Conservation (phyloP, 2,329 filamentous ascomycete species). For the Cordyceps militaris region DNA sequence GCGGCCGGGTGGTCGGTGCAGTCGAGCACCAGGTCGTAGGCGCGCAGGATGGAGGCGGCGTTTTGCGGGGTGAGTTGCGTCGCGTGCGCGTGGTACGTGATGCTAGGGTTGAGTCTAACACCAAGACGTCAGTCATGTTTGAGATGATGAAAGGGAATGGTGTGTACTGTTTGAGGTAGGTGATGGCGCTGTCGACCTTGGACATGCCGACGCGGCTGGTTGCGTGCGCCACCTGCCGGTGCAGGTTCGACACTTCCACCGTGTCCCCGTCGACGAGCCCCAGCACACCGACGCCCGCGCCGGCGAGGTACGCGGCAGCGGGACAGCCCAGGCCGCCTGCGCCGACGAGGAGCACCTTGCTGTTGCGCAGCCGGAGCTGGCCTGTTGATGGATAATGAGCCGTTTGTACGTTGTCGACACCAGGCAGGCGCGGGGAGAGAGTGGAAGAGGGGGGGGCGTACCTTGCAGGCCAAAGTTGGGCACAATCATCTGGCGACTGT, state of each 20-base stretch:
- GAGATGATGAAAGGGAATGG: constrained; percentile 2
- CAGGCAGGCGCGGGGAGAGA: too few species aligned
- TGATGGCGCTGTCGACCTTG: constrained; percentile 74
- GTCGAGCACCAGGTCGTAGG: constrained; percentile 82
- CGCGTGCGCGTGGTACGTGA: constrained; percentile 56
- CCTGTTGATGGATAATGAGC: constrained; percentile 38
- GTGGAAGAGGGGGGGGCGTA: constrained; percentile 22
- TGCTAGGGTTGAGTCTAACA: constrained; percentile 62
- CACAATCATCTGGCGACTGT: constrained; percentile 86
- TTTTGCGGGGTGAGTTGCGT: constrained; percentile 62
- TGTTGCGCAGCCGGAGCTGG: constrained; percentile 64
- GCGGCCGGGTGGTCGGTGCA: constrained; percentile 92
- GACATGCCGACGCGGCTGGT: constrained; percentile 61
- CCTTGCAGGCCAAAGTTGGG: constrained; percentile 72
- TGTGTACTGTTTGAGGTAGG: constrained; percentile 47
- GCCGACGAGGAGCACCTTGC: constrained; percentile 74
- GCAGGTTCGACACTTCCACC: constrained; percentile 85
- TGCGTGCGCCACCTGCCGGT: constrained; percentile 81
- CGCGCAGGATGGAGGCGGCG: constrained; percentile 57
- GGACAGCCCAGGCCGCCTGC: constrained; percentile 88
- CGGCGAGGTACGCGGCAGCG: constrained; percentile 85
- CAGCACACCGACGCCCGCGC: constrained; percentile 75
- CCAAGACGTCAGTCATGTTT: too few species aligned
- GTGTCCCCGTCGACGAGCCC: constrained; percentile 82
- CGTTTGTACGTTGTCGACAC: too few species aligned